Evolutionary conservation across 2,329 filamentous ascomycete genomes (phyloP), one percentile per base, ranked within the genome.

Genomic region (Dactylella cylindrospora): DNA sequence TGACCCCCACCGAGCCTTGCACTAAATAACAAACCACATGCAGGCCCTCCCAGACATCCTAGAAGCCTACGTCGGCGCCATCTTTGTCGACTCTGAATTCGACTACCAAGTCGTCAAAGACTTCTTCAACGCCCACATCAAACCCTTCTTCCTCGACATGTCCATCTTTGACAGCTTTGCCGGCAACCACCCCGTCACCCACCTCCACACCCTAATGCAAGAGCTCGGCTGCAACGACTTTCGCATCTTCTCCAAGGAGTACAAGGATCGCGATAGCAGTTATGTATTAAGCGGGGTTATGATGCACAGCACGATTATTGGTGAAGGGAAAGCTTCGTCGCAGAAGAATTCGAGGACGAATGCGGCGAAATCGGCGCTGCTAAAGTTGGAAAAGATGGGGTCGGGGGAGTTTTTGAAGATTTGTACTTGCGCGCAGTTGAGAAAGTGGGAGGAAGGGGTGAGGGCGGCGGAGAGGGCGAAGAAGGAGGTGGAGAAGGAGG

Each of bases 51-150:
- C 90, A 0, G 93, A 98, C 72, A 81, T 95, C 29, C 78, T 97
- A 2, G 93, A 98, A 76, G 83, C 91, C 0, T 93, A 90, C 68
- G 75, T 96, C 2, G 93, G 90, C 1, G 91, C 91, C 15, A 78
- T 96, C 17, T 97, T 97, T 71, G 86, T 98, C 8, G 93, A 98
- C 72, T 86, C 88, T 0, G 77, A 79, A 38, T 97, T 91, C 73
- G 76, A 93, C 70, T 96, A 85, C 72, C 71, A 72, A 9, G 77
- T 83, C 13, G 85, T 97, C 1, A 81, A 86, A 65, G 70, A 71
- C 0, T 97, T 98, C 74, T 96, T 95, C 73, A 73, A 81, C n/a
- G 71, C 69, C 10, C 83, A 90, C 65, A 80, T 97, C 51, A 78
- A 79, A 53, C 84, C 83, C 2, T 95, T 84, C 74, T 97, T 97